A percentile compares a stretch with the other conserved stretches of the same genome.
phyloP scores from a whole-genome alignment of 2,329 filamentous ascomycete genomes.

The Leptosphaerulina australis region DNA sequence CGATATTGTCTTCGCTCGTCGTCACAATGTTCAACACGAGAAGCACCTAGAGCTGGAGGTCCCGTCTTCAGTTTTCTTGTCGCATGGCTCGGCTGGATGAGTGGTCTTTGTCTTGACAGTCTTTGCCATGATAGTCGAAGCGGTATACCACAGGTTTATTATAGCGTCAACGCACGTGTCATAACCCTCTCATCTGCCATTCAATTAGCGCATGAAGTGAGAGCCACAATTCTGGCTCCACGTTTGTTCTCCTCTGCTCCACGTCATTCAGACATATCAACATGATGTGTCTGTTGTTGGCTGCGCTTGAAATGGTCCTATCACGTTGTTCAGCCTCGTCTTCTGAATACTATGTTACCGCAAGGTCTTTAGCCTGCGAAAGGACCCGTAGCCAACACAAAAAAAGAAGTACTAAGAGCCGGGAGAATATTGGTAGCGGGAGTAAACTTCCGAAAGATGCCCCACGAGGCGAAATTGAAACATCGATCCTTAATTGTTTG shows the following conservation, averaged over 20 bases:
- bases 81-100: background rate
- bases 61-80: background rate
- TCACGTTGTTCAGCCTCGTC: background rate
- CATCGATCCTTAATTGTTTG: slow-evolving; percentile 29
- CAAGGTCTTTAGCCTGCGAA: slow-evolving; percentile 7
- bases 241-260: slow-evolving; percentile 9
- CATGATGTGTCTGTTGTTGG: background rate
- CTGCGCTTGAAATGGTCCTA: background rate
- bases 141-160: slow-evolving; percentile 2
- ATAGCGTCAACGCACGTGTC: slow-evolving; percentile 10
- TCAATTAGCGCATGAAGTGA: slow-evolving; percentile 10
- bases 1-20: background rate
- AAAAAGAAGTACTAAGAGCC: slow-evolving; percentile 17
- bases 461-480: slow-evolving; percentile 33
- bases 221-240: slow-evolving; percentile 15
- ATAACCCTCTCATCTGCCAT: slow-evolving; percentile 16
- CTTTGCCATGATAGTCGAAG: background rate
- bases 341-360: background rate
- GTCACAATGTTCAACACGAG: background rate
- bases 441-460: slow-evolving; percentile 16
- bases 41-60: too few species aligned
- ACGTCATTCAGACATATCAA: slow-evolving; percentile 9
- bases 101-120: background rate
- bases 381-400: slow-evolving; percentile 3
- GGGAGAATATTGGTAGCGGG: slow-evolving; percentile 15